Conservation (phyloP, 164 flowering plant species). For the Vitis rotundifolia region DNA sequence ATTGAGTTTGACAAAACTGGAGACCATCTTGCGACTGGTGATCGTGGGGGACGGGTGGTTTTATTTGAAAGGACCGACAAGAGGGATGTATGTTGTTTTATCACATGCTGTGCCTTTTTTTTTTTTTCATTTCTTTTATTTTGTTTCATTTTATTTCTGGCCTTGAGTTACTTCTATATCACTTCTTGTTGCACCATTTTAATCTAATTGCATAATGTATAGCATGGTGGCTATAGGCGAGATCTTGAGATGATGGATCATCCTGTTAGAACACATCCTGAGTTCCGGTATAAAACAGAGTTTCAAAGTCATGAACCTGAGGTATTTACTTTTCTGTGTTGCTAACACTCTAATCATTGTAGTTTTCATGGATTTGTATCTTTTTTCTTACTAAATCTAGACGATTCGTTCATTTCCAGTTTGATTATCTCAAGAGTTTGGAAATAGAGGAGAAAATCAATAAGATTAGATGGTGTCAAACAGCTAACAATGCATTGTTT, state of each 20-base stretch:
- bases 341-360: too few species aligned
- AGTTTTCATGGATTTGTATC: too few species aligned
- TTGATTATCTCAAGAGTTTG: conserved; percentile 99
- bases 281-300: conserved; percentile 96
- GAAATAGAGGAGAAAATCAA: conserved; percentile 99
- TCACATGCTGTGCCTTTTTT: neutral
- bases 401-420: conserved; percentile 45
- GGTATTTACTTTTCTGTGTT: conserved; percentile 39
- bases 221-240: conserved; percentile 70
- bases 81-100: conserved; percentile 63
- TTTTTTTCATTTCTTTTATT: conserved; percentile 3
- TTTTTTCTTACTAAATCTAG: too few species aligned
- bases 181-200: too few species aligned
- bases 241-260: conserved; percentile 82
- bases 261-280: conserved; percentile 74
- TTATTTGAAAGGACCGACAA: conserved; percentile 93
- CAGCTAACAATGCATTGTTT: conserved; percentile 89
- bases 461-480: conserved; percentile 98
- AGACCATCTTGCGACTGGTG: conserved; percentile 98
- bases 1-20: conserved; percentile 98
- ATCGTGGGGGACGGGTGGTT: conserved; percentile 97
- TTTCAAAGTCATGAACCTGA: conserved; percentile 99
- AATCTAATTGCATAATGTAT: conserved; percentile 3
- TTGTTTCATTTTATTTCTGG: conserved; percentile 1
- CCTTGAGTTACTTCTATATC: too few species aligned